These are phyloP conservation scores for Chlorella ohadii DNA, from an alignment of 139 green algal species.

Conservation along the genomic window DNA sequence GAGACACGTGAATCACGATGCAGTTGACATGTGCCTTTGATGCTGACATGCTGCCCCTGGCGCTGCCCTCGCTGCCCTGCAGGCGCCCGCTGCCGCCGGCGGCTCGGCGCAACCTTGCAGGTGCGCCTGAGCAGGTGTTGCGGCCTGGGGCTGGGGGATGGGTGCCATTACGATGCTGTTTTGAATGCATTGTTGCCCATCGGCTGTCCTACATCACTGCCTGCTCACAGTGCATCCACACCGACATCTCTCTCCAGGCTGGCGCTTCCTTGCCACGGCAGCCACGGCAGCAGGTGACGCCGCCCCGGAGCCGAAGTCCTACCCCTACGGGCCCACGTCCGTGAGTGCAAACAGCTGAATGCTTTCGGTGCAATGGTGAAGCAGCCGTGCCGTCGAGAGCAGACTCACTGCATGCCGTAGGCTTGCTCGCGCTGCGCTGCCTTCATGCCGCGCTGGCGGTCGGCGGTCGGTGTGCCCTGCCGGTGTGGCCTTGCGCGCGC, in stretches of 20 bases:
- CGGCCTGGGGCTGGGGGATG: too few relatives aligned
- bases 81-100: conserved; percentile 19
- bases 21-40: too few relatives aligned
- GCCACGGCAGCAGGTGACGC: background rate
- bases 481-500: background rate
- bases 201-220: too few relatives aligned
- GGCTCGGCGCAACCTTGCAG: conserved; percentile 20
- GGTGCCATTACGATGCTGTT: too few relatives aligned
- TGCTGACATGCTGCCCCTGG: background rate
- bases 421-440: background rate
- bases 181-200: too few relatives aligned
- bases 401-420: too few relatives aligned
- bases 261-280: background rate
- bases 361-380: background rate
- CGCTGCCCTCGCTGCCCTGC: background rate
- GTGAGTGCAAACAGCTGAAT: background rate
- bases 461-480: too few relatives aligned
- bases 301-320: background rate
- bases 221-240: background rate
- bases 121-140: background rate
- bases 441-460: background rate
- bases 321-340: background rate
- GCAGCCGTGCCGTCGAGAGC: too few relatives aligned
- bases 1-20: too few relatives aligned
- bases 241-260: background rate